Evolutionary conservation across 306 rosid species (phyloP), one percentile per base, ranked within the genome.

Genomic region (Castanea sativa): DNA sequence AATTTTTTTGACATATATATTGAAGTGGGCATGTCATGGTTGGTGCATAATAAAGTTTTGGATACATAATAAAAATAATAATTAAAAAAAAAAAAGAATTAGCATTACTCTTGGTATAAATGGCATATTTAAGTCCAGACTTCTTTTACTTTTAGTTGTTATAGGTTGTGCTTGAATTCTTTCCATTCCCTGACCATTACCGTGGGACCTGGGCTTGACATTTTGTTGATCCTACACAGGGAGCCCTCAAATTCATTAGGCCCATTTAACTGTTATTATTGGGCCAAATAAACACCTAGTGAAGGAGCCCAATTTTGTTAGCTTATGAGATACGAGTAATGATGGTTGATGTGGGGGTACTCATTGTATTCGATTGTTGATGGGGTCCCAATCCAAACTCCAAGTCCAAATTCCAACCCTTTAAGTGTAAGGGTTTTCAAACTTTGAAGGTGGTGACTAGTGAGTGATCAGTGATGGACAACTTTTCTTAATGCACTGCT

Each of bases 131-230:
- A 5, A 9, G 64, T 8, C 4, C 30, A 3, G 12, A 3, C 30
- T 8, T 57, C 25, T 57, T n/a, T 74, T 45, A 2, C 53, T 41
- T 55, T 41, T 38, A 38, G 45, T 38, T 38, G 11, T 38, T 0
- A 38, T 38, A 38, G 45, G 45, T 2, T 12, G 53, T 49, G 15
- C 15, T 49, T 49, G 53, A 49, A 49, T 49, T 49, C 53, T 49
- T 5, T 49, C 53, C 53, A 49, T 49, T 49, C 53, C 16, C 53
- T 49, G 53, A 12, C 53, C 53, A 49, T 49, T 49, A 10, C 15
- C 15, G 12, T 49, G 53, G 53, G 53, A 49, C 53, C 4, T 55
- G 69, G 83, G 83, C 70, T 43, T 41, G 52, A 57, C 20, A 69
- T 32, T 25, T 49, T 29, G 32, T 58, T 13, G 49, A 63, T 35